Conservation (phyloP, 768 basidiomycete genomes). For the Calocera cornea region DNA sequence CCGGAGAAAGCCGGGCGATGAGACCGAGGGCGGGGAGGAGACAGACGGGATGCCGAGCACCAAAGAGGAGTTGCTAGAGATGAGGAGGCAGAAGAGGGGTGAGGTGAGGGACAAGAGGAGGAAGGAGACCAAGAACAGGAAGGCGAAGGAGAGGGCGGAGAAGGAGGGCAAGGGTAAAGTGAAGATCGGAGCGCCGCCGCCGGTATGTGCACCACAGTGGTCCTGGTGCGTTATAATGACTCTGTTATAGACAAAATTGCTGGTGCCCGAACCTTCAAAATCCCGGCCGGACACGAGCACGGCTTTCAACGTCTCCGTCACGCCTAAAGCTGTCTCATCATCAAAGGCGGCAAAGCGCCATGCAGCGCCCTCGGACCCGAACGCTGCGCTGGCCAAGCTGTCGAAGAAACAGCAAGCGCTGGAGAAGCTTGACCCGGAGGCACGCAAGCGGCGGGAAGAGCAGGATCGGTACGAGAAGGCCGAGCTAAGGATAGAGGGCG, state of each 20-base stretch:
- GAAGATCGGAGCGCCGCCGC: conserved; percentile 30
- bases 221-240: neutral
- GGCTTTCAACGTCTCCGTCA: conserved; percentile 11
- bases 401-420: conserved; percentile 64
- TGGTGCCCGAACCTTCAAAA: conserved; percentile 43
- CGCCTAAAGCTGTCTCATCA: conserved; percentile 24
- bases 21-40: conserved; percentile 31
- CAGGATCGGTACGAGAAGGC: conserved; percentile 85
- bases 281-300: conserved; percentile 11
- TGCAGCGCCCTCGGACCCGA: conserved; percentile 65
- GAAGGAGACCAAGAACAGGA: conserved; percentile 72
- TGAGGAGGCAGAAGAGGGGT: conserved; percentile 60
- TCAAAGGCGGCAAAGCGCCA: conserved; percentile 32
- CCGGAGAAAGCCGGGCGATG: conserved; percentile 17
- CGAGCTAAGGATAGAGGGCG: conserved; percentile 71
- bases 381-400: conserved; percentile 74
- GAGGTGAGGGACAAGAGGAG: conserved; percentile 73
- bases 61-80: conserved; percentile 72
- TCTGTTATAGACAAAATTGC: conserved; percentile 44
- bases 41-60: conserved; percentile 23
- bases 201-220: conserved; percentile 27
- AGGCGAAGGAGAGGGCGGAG: conserved; percentile 45
- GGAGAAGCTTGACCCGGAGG: conserved; percentile 64
- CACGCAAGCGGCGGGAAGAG: conserved; percentile 66
- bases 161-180: conserved; percentile 20